Base-by-base conservation (phyloP, 495 filamentous ascomycete species). In the Trichoderma orchidacearum region DNA sequence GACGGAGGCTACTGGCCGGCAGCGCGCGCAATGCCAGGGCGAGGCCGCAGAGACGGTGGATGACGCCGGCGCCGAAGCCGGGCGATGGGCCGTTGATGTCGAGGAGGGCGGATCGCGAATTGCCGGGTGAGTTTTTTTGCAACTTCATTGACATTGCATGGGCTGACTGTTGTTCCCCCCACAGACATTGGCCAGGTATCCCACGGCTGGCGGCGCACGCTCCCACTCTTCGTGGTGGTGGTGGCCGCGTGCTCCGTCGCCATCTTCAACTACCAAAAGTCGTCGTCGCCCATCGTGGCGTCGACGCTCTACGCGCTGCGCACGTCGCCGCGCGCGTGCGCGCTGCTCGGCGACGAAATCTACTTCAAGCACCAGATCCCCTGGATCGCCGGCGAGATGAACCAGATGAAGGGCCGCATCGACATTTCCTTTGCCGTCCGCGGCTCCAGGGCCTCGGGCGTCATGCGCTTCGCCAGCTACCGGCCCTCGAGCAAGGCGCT, bases 211-310 rank as follows among this genome's bases (percentile, higher is more conserved):
- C 59, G 60, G 45, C 70, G 72, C 55, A 79, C 80, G 8, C 53
- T 82, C 25, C 79, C 80, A 34, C 59, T 78, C 56, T 83, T 84
- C 70, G 59, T 75, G 27, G 69, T 75, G 36, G 69, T 83, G 48
- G 75, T 92, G 54, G 79, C 79, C 30, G 74, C 74, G 18, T 83
- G 82, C 53, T 82, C 85, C 58, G 72, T 93, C 34, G 87, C 82
- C 41, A 93, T 95, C 68, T 97, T 98, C 85, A 98, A 98, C 75
- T 97, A 98, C 78, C 92, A 98, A 64, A 96, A 96, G 66, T 79
- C 82, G 2, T 88, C 86, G 2, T 86, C 81, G 17, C 85, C 85
- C 54, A 82, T 96, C 12, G 89, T 96, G 3, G 82, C 78, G 57
- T 87, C 85, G 45, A 92, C 88, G 5, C 78, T 98, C 1, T 98